Base-by-base conservation (phyloP, 2,329 filamentous ascomycete genomes). In the Botrytis paeoniae region DNA sequence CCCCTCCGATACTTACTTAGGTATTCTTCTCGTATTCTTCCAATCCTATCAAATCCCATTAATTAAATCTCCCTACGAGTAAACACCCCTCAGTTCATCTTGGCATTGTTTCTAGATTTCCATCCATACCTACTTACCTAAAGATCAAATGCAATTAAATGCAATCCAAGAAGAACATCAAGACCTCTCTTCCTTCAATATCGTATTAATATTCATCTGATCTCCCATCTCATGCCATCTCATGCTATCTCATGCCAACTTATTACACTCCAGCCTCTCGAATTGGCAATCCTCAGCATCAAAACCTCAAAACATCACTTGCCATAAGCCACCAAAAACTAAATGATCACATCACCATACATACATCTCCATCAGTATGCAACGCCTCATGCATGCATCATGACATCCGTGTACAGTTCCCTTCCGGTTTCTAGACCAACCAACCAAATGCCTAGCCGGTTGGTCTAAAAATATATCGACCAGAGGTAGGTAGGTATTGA, bases 351-450 rank as follows among this genome's bases (percentile, higher is more conserved):
- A 41, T 62, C 60, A 20, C 60, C 37, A 62, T 29, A n/a, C 60
- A 62, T 41, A 20, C 14, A 14, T n/a, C 48, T n/a, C 25, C 14
- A 62, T 62, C 60, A 25, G 7, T n/a, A 62, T 62, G 60, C 60
- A 62, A 62, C 60, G 37, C 37, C 60, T 39, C 32, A 62, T 62
- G 60, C 60, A 62, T 62, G 60, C 60, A 62, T 62, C 60, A 62
- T 62, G 60, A 62, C 60, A 62, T 62, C 60, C 60, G 37, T 62
- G 60, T 25, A n/a, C 32, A 61, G 22, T 22, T 51, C 48, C 48
- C 25, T n/a, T n/a, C 29, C 29, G 57, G 35, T 61, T 61, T 61
- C 57, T 61, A 61, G 59, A 39, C 35, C 59, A 39, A n/a, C 57
- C 20, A 48, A 48, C 12, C 45, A 6, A 5, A 51, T 14, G 12